Evolutionary conservation across 1,139 yeast genomes (phyloP), one percentile per base, ranked within the genome.

Genomic region (Pichia sp.): DNA sequence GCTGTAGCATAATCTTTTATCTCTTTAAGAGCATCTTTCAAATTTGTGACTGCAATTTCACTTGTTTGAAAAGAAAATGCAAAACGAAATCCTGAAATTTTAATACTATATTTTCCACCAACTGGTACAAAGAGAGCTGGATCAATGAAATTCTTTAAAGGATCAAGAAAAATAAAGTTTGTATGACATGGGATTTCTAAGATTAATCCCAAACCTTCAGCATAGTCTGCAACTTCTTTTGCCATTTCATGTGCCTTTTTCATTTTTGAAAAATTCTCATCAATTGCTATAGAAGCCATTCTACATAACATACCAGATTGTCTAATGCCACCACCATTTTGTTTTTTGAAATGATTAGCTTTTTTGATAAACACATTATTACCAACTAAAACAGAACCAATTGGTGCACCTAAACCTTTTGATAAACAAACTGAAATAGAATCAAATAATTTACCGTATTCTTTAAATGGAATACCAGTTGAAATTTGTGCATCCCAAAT

Each of bases 251-350:
- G 96, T 18, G 95, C 83, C 1, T 42, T 48, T 53, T 63, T 63
- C 44, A 77, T 70, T 67, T 84, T 77, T 39, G 79, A 71, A 72
- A 87, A 81, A 64, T 87, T 87, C 58, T 85, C 83, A 56, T 87
- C 85, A 53, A 91, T 75, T 31, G 96, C 96, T 49, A 78, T 77
- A 31, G 76, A 70, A 14, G 96, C 97, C 87, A 93, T 91, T 45
- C 82, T 75, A 10, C 95, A 77, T 68, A 91, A 75, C 70, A 88
- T 73, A 56, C 98, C 98, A 34, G 87, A 77, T 70, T 91, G 98
- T 69, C 98, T 79, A 57, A 91, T 81, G 58, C 97, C 97, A 62
- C 98, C 98, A 64, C 98, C 98, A 64, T 83, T 83, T 71, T 91
- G 97, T 69, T 91, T 91, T 64, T 88, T 84, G 73, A 90, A 86